phyloP scores from a whole-genome alignment of 805 yeast genomes.

The Dipodascus albidus region DNA sequence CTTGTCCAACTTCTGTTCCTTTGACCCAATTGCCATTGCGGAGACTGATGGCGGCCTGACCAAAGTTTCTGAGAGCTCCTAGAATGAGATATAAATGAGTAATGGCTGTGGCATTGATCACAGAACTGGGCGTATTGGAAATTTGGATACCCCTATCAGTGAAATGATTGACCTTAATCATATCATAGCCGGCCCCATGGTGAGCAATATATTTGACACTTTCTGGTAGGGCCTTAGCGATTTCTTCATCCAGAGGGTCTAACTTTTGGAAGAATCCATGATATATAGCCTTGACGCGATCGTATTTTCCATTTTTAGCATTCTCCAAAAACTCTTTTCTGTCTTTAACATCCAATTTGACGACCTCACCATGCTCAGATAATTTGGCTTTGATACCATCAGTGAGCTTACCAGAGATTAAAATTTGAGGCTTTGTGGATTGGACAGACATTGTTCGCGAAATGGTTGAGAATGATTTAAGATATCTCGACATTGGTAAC shows the following conservation, averaged over 20 bases:
- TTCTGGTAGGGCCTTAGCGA: constrained; percentile 42
- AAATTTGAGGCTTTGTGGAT: neutral
- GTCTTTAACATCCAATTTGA: neutral
- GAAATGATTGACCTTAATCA: constrained; percentile 46
- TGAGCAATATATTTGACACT: constrained; percentile 44
- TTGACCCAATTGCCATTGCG: constrained; percentile 61
- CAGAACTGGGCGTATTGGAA: constrained; percentile 52
- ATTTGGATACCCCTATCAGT: constrained; percentile 44
- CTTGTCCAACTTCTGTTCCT: constrained; percentile 49
- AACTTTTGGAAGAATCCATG: constrained; percentile 50
- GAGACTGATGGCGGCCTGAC: constrained; percentile 42
- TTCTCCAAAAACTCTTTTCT: constrained; percentile 32
- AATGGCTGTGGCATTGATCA: constrained; percentile 62
- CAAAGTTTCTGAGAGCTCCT: constrained; percentile 59
- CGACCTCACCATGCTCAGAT: neutral
- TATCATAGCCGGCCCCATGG: constrained; percentile 68
- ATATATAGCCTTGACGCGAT: constrained; percentile 31
- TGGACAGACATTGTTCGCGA: neutral
- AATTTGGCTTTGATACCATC: neutral
- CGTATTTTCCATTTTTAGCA: constrained; percentile 33
- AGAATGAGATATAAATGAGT: constrained; percentile 53
- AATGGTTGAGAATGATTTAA: neutral
- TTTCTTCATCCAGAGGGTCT: constrained; percentile 56
- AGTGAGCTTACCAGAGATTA: neutral
- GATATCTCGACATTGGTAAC: too few relatives aligned